Evolutionary conservation across 176 grass and related monocot species (phyloP).

Genomic region (Ensete ventricosum): DNA sequence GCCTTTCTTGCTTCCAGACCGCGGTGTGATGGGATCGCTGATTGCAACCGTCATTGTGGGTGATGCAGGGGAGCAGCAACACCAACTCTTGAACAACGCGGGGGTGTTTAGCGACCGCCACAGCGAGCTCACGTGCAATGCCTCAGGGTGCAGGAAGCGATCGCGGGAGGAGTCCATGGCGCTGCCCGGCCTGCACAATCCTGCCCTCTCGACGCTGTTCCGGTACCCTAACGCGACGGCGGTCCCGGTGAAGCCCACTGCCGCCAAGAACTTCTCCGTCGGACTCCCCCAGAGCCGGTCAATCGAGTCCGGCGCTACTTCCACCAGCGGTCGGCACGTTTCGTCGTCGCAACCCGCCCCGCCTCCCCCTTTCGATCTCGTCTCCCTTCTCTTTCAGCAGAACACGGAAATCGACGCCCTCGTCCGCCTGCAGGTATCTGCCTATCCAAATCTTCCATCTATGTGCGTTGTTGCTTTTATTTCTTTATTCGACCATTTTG

Average conservation of each 20-base stretch:
- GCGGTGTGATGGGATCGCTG: no score
- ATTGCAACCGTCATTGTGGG: neutral
- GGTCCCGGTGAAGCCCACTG: neutral
- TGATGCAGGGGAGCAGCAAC: slow-evolving; percentile 2
- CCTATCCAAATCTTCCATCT: no score
- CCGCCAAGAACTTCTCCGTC: neutral
- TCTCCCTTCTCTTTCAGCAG: slow-evolving; percentile 43
- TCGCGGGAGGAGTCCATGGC: slow-evolving; percentile 3
- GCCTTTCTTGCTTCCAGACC: no score
- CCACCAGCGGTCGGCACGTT: slow-evolving; percentile 27
- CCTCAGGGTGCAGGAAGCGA: slow-evolving; percentile 9
- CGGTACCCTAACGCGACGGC: neutral
- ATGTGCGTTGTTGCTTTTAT: neutral
- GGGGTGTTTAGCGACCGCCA: slow-evolving; percentile 27
- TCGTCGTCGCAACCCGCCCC: neutral
- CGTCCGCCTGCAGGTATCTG: slow-evolving; percentile 40
- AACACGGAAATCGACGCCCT: slow-evolving; percentile 46
- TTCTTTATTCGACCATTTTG: neutral
- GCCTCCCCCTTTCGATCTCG: slow-evolving; percentile 14
- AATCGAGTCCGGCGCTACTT: slow-evolving; percentile 14
- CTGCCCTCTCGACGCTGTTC: slow-evolving; percentile 1
- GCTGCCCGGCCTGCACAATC: neutral
- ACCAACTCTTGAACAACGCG: neutral
- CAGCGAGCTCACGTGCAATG: slow-evolving; percentile 45
- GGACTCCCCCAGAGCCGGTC: neutral